Conservation (phyloP, 345 rosid genomes). For the Salix dunnii region DNA sequence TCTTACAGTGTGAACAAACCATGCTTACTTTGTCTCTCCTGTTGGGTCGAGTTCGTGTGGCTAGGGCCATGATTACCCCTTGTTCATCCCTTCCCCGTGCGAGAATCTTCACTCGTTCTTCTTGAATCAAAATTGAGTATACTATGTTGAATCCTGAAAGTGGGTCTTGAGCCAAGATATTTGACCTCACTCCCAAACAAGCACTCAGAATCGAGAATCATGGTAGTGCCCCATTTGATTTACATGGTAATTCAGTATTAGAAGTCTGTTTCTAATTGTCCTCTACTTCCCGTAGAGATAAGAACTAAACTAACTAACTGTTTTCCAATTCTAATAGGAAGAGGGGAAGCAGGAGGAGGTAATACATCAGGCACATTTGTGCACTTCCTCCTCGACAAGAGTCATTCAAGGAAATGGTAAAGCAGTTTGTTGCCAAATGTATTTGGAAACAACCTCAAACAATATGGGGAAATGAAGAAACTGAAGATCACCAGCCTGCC, state of each 20-base stretch:
- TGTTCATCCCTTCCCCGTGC: not conserved
- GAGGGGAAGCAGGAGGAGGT: not conserved
- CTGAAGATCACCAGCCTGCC: too few relatives aligned
- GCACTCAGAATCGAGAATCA: too few relatives aligned
- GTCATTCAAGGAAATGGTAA: too few relatives aligned
- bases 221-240: too few relatives aligned
- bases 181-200: accelerated
- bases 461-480: too few relatives aligned
- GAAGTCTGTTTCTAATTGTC: too few relatives aligned
- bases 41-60: not conserved
- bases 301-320: too few relatives aligned
- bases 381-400: not conserved
- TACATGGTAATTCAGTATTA: too few relatives aligned
- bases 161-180: not conserved
- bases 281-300: too few relatives aligned
- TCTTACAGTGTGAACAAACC: not conserved
- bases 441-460: too few relatives aligned
- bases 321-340: too few relatives aligned
- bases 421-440: too few relatives aligned
- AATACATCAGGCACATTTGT: not conserved
- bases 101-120: not conserved
- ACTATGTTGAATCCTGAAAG: not conserved
- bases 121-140: not conserved
- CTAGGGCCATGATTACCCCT: not conserved
- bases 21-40: accelerated